phyloP scores from a whole-genome alignment of 2,329 filamentous ascomycete species.

The Cytospora paraplurivora region DNA sequence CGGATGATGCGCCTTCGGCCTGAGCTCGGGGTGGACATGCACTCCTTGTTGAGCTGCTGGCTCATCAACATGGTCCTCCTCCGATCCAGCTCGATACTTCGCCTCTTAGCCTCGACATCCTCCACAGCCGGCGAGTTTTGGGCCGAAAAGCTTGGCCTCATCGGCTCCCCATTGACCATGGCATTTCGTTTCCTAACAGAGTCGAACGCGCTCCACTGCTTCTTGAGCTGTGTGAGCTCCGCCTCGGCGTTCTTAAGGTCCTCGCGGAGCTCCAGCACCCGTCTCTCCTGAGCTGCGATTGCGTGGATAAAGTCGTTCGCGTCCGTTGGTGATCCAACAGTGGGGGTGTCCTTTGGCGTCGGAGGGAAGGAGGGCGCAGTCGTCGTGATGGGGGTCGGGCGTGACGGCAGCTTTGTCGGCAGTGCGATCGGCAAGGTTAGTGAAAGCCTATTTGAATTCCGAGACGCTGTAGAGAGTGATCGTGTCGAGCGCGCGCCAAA shows the following conservation, averaged over 20 bases:
- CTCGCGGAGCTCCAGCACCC: conserved; percentile 86
- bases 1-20: conserved; percentile 67
- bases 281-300: conserved; percentile 88
- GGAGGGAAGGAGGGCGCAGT: conserved; percentile 48
- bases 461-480: conserved; percentile 55
- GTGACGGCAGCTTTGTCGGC: conserved; percentile 54
- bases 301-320: conserved; percentile 77
- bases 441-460: conserved; percentile 60
- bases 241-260: conserved; percentile 82
- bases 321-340: conserved; percentile 51
- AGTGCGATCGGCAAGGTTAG: conserved; percentile 63
- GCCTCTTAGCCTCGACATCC: conserved; percentile 43
- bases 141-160: conserved; percentile 47
- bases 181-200: conserved; percentile 74
- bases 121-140: conserved; percentile 27
- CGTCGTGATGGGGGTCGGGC: conserved; percentile 52
- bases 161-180: conserved; percentile 62
- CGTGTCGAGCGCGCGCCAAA: conserved; percentile 50
- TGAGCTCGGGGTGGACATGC: conserved; percentile 38
- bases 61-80: conserved; percentile 66
- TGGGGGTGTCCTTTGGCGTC: conserved; percentile 52
- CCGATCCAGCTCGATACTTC: conserved; percentile 68
- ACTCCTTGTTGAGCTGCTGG: conserved; percentile 45
- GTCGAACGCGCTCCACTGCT: conserved; percentile 79
- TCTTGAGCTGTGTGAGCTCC: conserved; percentile 76